Conservation (phyloP, 352 stramenopile genomes). For the Phytopythium ostracodes region DNA sequence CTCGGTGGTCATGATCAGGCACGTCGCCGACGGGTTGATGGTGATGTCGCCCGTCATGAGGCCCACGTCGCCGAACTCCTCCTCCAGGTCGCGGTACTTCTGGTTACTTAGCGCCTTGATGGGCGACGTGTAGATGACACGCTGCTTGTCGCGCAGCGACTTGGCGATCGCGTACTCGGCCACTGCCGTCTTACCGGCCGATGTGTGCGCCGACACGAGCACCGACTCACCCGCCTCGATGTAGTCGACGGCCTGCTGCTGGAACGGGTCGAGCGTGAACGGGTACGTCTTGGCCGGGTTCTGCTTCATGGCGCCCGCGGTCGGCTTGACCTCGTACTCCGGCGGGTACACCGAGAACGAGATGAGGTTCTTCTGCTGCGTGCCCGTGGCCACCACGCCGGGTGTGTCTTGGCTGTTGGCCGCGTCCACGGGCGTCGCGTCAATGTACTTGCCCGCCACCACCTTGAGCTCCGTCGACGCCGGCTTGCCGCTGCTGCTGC, state of each 20-base stretch:
- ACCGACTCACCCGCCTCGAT: conserved; percentile 97
- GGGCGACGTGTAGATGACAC: conserved; percentile 99
- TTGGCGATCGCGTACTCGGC: conserved; percentile 99
- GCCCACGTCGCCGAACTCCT: conserved; percentile 94
- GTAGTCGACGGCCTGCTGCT: conserved; percentile 94
- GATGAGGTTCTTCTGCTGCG: conserved; percentile 94
- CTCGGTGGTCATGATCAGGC: conserved; percentile 97
- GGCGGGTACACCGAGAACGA: conserved; percentile 92
- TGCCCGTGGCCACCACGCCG: conserved; percentile 89
- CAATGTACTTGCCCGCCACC: conserved; percentile 70
- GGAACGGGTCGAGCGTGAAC: conserved; percentile 99
- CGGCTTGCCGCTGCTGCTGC: conserved; percentile 9
- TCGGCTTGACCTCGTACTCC: conserved; percentile 46
- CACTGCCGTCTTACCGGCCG: conserved; percentile 95
- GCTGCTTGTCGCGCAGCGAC: conserved; percentile 88
- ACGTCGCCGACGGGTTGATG: conserved; percentile 98
- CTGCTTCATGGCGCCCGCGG: conserved; percentile 40
- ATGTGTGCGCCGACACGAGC: conserved; percentile 98
- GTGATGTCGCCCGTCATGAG: conserved; percentile 99
- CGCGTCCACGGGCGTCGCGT: conserved; percentile 45
- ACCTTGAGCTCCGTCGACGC: conserved; percentile 53
- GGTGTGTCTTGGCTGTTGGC: conserved; percentile 25
- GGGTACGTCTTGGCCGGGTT: conserved; percentile 96
- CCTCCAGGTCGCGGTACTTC: conserved; percentile 98
- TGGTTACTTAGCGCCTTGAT: conserved; percentile 99